These are phyloP conservation scores for Starmera amethionina DNA, from an alignment of 805 yeast species.

Conservation along the genomic window DNA sequence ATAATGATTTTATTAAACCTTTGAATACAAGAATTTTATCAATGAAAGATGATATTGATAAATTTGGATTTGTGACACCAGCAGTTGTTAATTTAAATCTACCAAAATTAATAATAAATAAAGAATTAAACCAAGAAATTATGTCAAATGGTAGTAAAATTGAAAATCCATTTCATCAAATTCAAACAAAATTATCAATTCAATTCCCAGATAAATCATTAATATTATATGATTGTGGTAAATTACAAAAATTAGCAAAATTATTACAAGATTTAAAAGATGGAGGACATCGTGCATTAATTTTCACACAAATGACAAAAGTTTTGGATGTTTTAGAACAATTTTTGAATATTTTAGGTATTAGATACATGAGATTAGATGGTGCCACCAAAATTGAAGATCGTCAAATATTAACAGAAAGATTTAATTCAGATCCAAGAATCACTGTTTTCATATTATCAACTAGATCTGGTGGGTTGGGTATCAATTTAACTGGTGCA, in stretches of 20 bases:
- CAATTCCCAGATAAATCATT: slow-evolving; percentile 95
- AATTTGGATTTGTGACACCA: slow-evolving; percentile 84
- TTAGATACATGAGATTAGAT: slow-evolving; percentile 87
- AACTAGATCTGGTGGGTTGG: slow-evolving; percentile 96
- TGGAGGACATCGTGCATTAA: slow-evolving; percentile 87
- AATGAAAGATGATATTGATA: slow-evolving; percentile 48
- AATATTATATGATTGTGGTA: slow-evolving; percentile 94
- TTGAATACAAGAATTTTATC: slow-evolving; percentile 27
- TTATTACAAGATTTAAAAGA: slow-evolving; percentile 69
- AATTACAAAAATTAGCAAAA: slow-evolving; percentile 74
- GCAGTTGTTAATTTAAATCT: slow-evolving; percentile 69
- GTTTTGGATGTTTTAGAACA: slow-evolving; percentile 90
- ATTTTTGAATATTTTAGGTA: slow-evolving; percentile 89
- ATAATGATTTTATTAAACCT: slow-evolving; percentile 29
- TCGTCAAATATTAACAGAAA: slow-evolving; percentile 86
- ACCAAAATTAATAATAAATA: slow-evolving; percentile 41
- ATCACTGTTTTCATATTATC: slow-evolving; percentile 89
- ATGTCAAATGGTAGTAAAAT: slow-evolving; percentile 19
- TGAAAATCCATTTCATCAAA: slow-evolving; percentile 57
- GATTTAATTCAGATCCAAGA: slow-evolving; percentile 77
- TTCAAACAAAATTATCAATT: slow-evolving; percentile 80
- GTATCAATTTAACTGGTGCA: slow-evolving; percentile 96
- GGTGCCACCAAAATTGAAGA: slow-evolving; percentile 98
- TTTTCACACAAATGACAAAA: slow-evolving; percentile 97
- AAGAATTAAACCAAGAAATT: slow-evolving; percentile 20